A percentile compares a stretch with the other conserved stretches of the same genome.
These are phyloP conservation scores for Thalassiosira mediterranea DNA, from an alignment of 352 stramenopile species.

Conservation along the genomic window DNA sequence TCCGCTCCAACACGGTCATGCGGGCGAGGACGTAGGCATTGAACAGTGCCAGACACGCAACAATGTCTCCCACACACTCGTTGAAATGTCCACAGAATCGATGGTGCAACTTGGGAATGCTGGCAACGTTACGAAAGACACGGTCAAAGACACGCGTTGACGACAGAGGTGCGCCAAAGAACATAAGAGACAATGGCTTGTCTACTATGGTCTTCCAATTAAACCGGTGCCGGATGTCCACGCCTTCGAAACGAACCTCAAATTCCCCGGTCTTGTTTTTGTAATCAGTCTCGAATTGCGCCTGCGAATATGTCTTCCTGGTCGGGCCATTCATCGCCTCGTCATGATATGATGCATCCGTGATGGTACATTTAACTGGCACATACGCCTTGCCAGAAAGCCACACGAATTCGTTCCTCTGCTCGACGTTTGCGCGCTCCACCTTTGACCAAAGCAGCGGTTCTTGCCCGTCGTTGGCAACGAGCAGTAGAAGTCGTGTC, in stretches of 20 bases:
- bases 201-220: slow-evolving; percentile 1
- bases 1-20: not conserved
- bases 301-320: not conserved
- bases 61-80: slow-evolving; percentile 3
- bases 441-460: not conserved
- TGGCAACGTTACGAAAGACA: not conserved
- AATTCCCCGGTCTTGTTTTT: not conserved
- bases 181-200: slow-evolving; percentile 12
- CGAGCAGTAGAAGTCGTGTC: not conserved
- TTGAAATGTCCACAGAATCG: not conserved
- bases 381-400: not conserved
- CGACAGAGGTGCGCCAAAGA: slow-evolving; percentile 17
- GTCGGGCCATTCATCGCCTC: not conserved
- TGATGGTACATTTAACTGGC: not conserved
- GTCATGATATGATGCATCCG: not conserved
- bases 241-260: not conserved
- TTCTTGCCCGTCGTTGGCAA: not conserved
- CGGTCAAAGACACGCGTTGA: not conserved
- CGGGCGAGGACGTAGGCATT: not conserved
- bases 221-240: not conserved
- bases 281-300: not conserved
- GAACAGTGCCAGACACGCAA: not conserved
- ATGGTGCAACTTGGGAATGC: not conserved
- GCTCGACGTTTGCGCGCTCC: not conserved
- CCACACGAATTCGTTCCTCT: not conserved